These are phyloP conservation scores for Oxytropis ochrocephala DNA, from an alignment of 306 rosid species.

Conservation along the genomic window DNA sequence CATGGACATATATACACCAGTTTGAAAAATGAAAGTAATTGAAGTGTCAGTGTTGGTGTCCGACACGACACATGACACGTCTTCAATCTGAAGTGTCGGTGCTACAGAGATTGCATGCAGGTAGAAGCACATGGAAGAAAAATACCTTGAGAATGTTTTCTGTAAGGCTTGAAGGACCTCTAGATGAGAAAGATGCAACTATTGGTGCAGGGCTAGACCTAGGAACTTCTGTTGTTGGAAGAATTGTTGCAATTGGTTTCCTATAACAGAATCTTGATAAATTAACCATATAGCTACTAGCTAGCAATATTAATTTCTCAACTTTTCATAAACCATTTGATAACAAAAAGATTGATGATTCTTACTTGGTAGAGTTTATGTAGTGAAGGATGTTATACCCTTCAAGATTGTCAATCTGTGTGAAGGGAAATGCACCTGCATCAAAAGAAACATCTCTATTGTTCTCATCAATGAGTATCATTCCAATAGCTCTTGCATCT, in stretches of 20 bases:
- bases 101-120: not conserved
- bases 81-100: too few relatives aligned
- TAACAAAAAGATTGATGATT: too few relatives aligned
- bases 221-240: slow-evolving; percentile 49
- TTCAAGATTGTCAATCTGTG: slow-evolving; percentile 50
- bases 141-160: slow-evolving; percentile 89
- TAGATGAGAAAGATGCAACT: slow-evolving; percentile 81
- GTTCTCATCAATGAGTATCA: slow-evolving; percentile 51
- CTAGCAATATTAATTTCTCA: not conserved
- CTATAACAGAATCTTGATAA: slow-evolving; percentile 26
- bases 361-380: slow-evolving; percentile 79
- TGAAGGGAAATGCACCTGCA: slow-evolving; percentile 68
- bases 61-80: too few relatives aligned
- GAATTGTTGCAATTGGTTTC: slow-evolving; percentile 70
- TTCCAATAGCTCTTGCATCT: slow-evolving; percentile 73
- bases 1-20: too few relatives aligned
- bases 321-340: too few relatives aligned
- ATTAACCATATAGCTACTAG: not conserved
- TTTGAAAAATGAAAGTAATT: too few relatives aligned
- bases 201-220: slow-evolving; percentile 60
- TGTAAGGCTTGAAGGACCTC: slow-evolving; percentile 80
- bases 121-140: not conserved
- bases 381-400: slow-evolving; percentile 68
- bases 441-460: slow-evolving; percentile 54
- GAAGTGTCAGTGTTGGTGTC: too few relatives aligned